Conservation (phyloP, 2,329 filamentous ascomycete genomes). For the Neonectria coccinea region DNA sequence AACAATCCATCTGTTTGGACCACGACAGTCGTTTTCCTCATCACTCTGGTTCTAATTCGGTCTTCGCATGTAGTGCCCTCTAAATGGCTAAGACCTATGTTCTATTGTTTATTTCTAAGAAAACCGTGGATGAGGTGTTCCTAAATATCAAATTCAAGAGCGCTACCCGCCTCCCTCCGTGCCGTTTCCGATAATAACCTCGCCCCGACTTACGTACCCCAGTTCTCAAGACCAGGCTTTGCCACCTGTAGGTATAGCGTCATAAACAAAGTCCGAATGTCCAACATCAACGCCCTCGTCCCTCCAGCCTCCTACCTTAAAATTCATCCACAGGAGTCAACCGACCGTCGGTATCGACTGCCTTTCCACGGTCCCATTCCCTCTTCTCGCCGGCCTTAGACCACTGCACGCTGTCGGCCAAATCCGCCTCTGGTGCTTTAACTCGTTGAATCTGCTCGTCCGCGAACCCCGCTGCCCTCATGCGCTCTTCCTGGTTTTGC, state of each 20-base stretch:
- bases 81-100: background rate
- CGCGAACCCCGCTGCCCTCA: slow-evolving; percentile 82
- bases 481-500: slow-evolving; percentile 78
- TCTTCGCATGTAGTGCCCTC: background rate
- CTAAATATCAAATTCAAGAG: background rate
- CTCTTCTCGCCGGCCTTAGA: slow-evolving; percentile 72
- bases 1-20: no score
- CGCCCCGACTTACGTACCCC: background rate
- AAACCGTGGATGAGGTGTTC: background rate
- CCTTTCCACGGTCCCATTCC: slow-evolving; percentile 71
- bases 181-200: background rate
- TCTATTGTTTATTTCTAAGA: background rate
- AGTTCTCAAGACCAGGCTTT: background rate
- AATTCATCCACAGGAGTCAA: slow-evolving; percentile 25
- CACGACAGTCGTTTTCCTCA: background rate
- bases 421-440: slow-evolving; percentile 71
- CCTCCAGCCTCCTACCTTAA: slow-evolving; percentile 9
- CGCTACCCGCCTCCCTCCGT: background rate
- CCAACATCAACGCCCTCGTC: background rate
- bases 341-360: slow-evolving; percentile 31
- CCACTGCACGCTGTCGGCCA: slow-evolving; percentile 78
- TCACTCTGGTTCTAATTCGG: background rate
- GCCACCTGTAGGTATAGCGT: background rate
- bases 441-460: slow-evolving; percentile 73
- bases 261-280: background rate